Evolutionary conservation across 176 grass and related monocot species (phyloP).

Genomic region (Coix lacrymajobi): DNA sequence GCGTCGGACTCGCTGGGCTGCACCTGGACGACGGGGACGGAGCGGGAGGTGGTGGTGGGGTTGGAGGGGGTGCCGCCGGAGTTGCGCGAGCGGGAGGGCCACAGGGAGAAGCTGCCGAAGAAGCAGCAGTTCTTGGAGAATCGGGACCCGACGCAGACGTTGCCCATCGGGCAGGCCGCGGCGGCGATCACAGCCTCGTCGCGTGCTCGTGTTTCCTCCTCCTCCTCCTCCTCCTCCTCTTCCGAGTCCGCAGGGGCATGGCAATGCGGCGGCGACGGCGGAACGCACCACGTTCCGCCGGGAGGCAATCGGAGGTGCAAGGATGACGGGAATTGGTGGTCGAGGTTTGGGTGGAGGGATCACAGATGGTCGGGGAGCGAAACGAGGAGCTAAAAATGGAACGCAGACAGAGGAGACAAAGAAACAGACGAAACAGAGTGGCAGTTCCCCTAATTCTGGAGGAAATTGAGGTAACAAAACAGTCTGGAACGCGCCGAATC

Average conservation of each 20-base stretch:
- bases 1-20: constrained; percentile 12
- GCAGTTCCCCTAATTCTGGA: constrained; percentile 32
- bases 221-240: not conserved
- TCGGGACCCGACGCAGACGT: constrained; percentile 36
- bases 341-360: not conserved
- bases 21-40: constrained; percentile 38
- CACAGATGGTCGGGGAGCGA: not conserved
- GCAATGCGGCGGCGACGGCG: constrained; percentile 22
- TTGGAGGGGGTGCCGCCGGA: constrained; percentile 1
- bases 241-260: constrained; percentile 13
- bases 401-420: not conserved
- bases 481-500: not conserved
- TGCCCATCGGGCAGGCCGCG: constrained; percentile 39
- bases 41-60: constrained; percentile 34
- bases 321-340: not conserved
- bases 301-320: not conserved
- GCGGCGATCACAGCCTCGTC: not conserved
- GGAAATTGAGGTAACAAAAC: not conserved
- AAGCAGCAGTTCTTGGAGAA: constrained; percentile 41
- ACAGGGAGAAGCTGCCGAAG: constrained; percentile 32
- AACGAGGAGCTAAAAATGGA: constrained; percentile 48
- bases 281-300: constrained; percentile 41
- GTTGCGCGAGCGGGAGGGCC: constrained; percentile 3
- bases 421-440: constrained; percentile 11
- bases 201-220: not conserved